Evolutionary conservation across 352 stramenopile species (phyloP).

Genomic region (Globisporangium iwayamae): DNA sequence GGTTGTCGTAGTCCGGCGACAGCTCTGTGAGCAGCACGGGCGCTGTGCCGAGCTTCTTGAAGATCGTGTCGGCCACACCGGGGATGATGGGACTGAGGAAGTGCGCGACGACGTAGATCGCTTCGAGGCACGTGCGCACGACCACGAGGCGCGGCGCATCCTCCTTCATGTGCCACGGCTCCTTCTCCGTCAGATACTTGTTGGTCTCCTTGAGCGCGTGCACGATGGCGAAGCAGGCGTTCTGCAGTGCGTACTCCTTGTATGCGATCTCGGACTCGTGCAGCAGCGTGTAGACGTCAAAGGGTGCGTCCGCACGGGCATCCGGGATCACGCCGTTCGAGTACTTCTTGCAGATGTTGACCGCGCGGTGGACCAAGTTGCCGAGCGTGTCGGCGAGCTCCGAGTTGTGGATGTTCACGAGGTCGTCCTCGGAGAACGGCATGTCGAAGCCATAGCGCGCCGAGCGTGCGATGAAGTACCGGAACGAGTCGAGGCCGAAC

Average conservation of each 20-base stretch:
- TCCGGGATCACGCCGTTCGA: conserved; percentile 82
- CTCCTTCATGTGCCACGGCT: conserved; percentile 96
- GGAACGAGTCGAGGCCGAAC: conserved; percentile 95
- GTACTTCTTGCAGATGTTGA: conserved; percentile 96
- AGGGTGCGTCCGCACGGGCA: conserved; percentile 55
- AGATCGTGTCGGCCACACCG: conserved; percentile 87
- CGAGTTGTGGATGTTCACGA: conserved; percentile 98
- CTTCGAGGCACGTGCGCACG: conserved; percentile 95
- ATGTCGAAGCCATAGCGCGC: conserved; percentile 96
- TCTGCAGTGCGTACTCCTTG: conserved; percentile 91
- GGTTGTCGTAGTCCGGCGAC: conserved; percentile 88
- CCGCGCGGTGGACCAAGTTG: conserved; percentile 97
- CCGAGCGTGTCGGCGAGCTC: conserved; percentile 91
- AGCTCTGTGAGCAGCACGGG: conserved; percentile 74
- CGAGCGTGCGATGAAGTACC: conserved; percentile 91
- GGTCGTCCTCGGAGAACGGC: conserved; percentile 87
- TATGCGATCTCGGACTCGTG: conserved; percentile 88
- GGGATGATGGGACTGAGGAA: conserved; percentile 96
- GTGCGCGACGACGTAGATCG: conserved; percentile 95
- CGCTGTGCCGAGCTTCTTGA: conserved; percentile 91
- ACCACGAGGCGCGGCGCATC: conserved; percentile 88
- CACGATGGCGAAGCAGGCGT: conserved; percentile 85
- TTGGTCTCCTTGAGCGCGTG: conserved; percentile 94
- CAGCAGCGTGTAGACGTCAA: conserved; percentile 86
- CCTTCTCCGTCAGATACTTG: conserved; percentile 97